phyloP scores from a whole-genome alignment of 2,329 filamentous ascomycete species.

The Epichloe typhina region DNA sequence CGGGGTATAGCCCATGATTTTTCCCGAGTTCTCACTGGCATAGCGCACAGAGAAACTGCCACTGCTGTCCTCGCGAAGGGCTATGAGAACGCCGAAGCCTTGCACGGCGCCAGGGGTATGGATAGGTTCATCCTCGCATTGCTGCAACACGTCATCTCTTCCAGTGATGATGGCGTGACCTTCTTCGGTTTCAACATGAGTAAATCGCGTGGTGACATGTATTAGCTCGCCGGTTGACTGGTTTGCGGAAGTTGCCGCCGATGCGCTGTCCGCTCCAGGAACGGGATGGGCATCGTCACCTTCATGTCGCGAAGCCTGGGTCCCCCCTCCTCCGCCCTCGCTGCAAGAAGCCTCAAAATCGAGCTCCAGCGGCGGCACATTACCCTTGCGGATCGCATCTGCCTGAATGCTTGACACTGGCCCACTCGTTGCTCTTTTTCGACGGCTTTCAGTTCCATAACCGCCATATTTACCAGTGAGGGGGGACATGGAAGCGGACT shows the following conservation, averaged over 20 bases:
- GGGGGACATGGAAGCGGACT: conserved; percentile 14
- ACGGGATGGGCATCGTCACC: background rate
- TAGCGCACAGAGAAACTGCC: conserved; percentile 57
- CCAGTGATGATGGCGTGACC: conserved; percentile 78
- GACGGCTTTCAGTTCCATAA: conserved; percentile 10
- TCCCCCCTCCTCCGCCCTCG: conserved; percentile 15
- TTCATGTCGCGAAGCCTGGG: background rate
- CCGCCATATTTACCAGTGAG: conserved; percentile 1
- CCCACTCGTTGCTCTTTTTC: conserved; percentile 23
- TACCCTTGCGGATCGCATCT: conserved; percentile 28
- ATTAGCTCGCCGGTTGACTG: conserved; percentile 23
- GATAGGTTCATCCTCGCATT: conserved; percentile 85
- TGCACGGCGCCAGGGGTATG: conserved; percentile 76
- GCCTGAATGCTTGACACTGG: conserved; percentile 32
- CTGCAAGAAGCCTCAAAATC: conserved; percentile 19
- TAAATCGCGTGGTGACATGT: conserved; percentile 61
- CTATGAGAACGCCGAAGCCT: conserved; percentile 65
- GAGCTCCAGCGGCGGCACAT: conserved; percentile 20
- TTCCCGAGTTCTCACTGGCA: conserved; percentile 68
- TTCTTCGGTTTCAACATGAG: conserved; percentile 60
- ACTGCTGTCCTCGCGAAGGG: conserved; percentile 55
- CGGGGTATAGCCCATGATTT: conserved; percentile 65
- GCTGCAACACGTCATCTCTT: conserved; percentile 57
- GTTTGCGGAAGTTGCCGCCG: conserved; percentile 8
- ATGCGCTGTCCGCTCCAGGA: conserved; percentile 6